phyloP scores from a whole-genome alignment of 306 rosid species.

The Rosa persica region DNA sequence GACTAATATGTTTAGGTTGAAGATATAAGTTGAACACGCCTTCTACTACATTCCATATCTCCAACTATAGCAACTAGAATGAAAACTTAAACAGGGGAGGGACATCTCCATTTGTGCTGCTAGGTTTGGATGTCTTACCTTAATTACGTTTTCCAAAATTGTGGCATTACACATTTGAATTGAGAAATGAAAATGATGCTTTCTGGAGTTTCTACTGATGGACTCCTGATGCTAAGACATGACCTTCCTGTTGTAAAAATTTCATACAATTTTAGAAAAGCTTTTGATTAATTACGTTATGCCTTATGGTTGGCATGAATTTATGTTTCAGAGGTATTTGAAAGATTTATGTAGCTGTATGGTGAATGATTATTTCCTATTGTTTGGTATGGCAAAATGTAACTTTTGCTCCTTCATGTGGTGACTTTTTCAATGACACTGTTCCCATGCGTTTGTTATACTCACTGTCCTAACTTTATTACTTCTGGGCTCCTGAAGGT shows the following conservation, averaged over 20 bases:
- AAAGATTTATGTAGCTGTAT: background rate
- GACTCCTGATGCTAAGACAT: background rate
- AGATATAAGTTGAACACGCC: background rate
- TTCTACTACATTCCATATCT: background rate
- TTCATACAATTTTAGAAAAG: background rate
- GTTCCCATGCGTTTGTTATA: constrained; percentile 14
- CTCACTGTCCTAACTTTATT: constrained; percentile 15
- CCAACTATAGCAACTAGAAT: background rate
- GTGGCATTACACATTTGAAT: background rate
- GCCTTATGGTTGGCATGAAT: background rate
- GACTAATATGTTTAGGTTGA: background rate
- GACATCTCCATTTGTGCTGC: background rate
- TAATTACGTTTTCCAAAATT: background rate
- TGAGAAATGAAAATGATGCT: background rate
- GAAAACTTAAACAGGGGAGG: background rate
- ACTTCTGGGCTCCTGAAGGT: constrained; percentile 48
- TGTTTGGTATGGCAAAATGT: background rate
- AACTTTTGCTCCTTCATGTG: background rate
- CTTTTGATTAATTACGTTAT: background rate
- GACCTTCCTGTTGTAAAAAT: background rate
- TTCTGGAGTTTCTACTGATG: background rate
- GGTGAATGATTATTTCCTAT: background rate
- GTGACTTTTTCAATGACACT: background rate
- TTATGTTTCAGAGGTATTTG: background rate
- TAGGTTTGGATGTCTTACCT: background rate